These are phyloP conservation scores for Yarrowia sp. DNA, from an alignment of 805 yeast species.

Conservation along the genomic window DNA sequence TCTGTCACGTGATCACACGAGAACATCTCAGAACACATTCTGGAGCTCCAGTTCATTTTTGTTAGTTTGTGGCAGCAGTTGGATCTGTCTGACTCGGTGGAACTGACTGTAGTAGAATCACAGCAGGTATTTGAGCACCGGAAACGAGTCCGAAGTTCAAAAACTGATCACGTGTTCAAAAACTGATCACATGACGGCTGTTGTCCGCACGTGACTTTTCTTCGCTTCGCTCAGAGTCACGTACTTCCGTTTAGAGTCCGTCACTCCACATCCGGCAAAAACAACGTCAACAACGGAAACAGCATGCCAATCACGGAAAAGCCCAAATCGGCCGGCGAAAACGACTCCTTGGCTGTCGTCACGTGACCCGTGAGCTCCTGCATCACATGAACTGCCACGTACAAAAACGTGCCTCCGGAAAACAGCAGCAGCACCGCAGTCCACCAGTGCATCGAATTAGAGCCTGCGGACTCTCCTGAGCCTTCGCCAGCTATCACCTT, in stretches of 20 bases:
- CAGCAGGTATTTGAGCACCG: too few relatives aligned
- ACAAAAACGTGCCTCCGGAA: constrained; percentile 71
- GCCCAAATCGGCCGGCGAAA: constrained; percentile 30
- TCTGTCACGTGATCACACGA: too few relatives aligned
- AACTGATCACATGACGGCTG: too few relatives aligned
- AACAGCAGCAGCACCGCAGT: constrained; percentile 56
- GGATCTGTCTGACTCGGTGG: too few relatives aligned
- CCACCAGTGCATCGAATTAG: constrained; percentile 39
- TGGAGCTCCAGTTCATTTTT: too few relatives aligned
- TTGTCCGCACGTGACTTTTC: not conserved
- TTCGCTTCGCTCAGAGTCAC: not conserved
- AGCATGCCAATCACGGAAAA: constrained; percentile 37
- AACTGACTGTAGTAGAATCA: too few relatives aligned
- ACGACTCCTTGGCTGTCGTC: constrained; percentile 21
- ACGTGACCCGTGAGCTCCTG: constrained; percentile 37
- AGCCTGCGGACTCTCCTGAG: constrained; percentile 6
- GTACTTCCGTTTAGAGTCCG: too few relatives aligned
- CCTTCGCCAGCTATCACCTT: constrained; percentile 35
- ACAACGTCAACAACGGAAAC: constrained; percentile 37
- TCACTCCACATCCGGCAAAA: constrained; percentile 36
- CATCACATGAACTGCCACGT: constrained; percentile 66
- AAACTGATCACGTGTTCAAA: too few relatives aligned
- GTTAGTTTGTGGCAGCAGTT: too few relatives aligned
- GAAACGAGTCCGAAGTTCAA: too few relatives aligned
- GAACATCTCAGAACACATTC: too few relatives aligned